These are phyloP conservation scores for Lathyrus sativus DNA, from an alignment of 306 rosid genomes.

Conservation along the genomic window DNA sequence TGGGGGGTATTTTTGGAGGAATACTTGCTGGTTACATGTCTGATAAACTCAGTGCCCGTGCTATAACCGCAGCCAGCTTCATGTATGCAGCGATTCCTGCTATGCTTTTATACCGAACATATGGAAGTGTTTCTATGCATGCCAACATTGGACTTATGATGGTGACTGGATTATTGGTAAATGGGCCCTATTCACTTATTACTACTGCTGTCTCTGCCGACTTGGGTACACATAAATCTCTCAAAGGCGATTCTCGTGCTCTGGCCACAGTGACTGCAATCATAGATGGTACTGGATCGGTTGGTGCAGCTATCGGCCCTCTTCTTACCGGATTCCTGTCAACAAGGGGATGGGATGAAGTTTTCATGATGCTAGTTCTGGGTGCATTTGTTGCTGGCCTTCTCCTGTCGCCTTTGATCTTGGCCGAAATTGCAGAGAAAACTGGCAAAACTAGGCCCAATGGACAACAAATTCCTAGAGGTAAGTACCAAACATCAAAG, in stretches of 20 bases:
- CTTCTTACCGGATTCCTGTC: conserved; percentile 81
- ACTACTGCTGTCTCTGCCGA: conserved; percentile 92
- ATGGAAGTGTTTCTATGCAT: conserved; percentile 57
- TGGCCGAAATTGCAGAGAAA: conserved; percentile 62
- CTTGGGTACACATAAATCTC: conserved; percentile 79
- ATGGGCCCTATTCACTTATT: conserved; percentile 87
- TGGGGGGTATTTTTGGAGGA: conserved; percentile 85
- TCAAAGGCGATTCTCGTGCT: conserved; percentile 79
- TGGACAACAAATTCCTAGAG: conserved; percentile 47
- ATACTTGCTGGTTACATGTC: conserved; percentile 83
- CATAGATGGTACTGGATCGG: conserved; percentile 86
- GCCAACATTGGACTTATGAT: conserved; percentile 73
- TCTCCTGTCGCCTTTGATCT: conserved; percentile 62
- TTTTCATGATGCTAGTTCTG: conserved; percentile 59
- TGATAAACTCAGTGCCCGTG: conserved; percentile 79
- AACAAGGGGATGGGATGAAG: conserved; percentile 69
- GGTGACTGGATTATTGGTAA: conserved; percentile 72
- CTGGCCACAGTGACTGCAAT: conserved; percentile 85
- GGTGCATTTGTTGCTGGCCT: conserved; percentile 80
- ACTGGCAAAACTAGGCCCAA: conserved; percentile 40
- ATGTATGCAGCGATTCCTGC: conserved; percentile 75
- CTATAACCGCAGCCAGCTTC: conserved; percentile 77
- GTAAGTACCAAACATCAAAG: conserved; percentile 39
- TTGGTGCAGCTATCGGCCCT: conserved; percentile 89
- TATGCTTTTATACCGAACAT: conserved; percentile 59